These are phyloP conservation scores for Cerrena zonata DNA, from an alignment of 1,284 basidiomycete species.

Conservation along the genomic window DNA sequence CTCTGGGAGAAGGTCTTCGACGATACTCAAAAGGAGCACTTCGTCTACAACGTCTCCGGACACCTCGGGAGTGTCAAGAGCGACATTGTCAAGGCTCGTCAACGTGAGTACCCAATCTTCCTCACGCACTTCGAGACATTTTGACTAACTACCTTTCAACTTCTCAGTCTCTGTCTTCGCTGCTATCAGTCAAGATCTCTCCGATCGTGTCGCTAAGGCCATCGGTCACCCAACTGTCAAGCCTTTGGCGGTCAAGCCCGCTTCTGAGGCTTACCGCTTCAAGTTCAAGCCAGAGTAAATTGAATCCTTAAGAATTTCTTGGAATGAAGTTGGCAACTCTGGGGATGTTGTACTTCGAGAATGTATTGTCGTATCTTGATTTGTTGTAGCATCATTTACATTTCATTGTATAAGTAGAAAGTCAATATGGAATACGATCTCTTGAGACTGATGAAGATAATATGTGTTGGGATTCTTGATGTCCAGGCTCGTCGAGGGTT, in stretches of 20 bases:
- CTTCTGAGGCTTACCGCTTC: constrained; percentile 53
- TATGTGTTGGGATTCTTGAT: no score
- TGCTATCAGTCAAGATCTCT: constrained; percentile 66
- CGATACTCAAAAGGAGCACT: constrained; percentile 61
- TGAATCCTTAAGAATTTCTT: no score
- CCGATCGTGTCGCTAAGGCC: constrained; percentile 69
- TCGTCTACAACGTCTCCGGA: constrained; percentile 72
- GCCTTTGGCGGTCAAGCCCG: constrained; percentile 62
- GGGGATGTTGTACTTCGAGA: background rate
- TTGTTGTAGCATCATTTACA: background rate
- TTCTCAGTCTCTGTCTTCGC: constrained; percentile 72
- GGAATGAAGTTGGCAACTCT: background rate
- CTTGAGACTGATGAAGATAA: no score
- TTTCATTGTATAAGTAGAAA: background rate
- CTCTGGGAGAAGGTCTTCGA: constrained; percentile 77
- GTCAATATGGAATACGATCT: no score
- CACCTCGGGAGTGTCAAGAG: constrained; percentile 69
- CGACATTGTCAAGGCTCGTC: constrained; percentile 57
- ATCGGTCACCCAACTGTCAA: constrained; percentile 54
- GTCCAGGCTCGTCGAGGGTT: no score
- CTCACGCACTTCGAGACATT: no score
- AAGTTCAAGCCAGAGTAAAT: constrained; percentile 19
- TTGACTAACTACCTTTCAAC: no score
- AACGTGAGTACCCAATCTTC: constrained; percentile 57
- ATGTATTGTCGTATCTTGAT: background rate